Evolutionary conservation across 2,329 filamentous ascomycete species (phyloP), one percentile per base, ranked within the genome.

Genomic region (Penicillium italicum): DNA sequence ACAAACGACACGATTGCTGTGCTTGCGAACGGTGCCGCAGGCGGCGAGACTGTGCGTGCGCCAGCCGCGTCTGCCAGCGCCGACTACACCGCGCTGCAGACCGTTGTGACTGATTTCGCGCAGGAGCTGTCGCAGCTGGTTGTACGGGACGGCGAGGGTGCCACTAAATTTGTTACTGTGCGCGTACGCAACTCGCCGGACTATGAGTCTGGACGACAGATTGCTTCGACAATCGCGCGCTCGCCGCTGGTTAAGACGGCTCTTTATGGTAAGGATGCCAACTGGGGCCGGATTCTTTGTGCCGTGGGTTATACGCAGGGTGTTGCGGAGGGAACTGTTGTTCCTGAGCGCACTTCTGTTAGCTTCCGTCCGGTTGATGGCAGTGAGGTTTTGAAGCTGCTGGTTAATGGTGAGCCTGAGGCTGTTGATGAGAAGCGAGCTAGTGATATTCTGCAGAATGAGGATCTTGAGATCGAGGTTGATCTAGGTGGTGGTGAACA

Each of bases 211-310:
- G 92, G 91, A 1, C 85, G 89, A 53, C 83, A 86, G 69, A 87
- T 97, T 58, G 94, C 92, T 11, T 89, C 87, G 59, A 88, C 90
- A 44, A 97, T 99, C 70, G 92, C 94, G 16, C 85, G 88, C 48
- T 96, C 91, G 0, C 91, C 94, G 9, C 84, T 99, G 12, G 94
- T 99, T 66, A 99, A 99, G 81, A 99, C 94, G 0, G 94, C 94
- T 0, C 80, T 99, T 38, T 99, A 99, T 74, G 94, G 94, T 62
- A 91, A 91, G 72, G 94, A 99, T 72, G 94, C 94, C 18, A 99
- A 99, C 79, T 99, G 94, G 94, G 94, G 94, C 33, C 91, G 94
- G 52, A 96, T 99, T 60, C 82, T 97, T 28, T 97, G 94, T 73
- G 93, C 94, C 0, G 91, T 92, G 5, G 94, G 94, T 3, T 97